Evolutionary conservation across 2,329 filamentous ascomycete species (phyloP).

Genomic region (Fusarium sacchari): DNA sequence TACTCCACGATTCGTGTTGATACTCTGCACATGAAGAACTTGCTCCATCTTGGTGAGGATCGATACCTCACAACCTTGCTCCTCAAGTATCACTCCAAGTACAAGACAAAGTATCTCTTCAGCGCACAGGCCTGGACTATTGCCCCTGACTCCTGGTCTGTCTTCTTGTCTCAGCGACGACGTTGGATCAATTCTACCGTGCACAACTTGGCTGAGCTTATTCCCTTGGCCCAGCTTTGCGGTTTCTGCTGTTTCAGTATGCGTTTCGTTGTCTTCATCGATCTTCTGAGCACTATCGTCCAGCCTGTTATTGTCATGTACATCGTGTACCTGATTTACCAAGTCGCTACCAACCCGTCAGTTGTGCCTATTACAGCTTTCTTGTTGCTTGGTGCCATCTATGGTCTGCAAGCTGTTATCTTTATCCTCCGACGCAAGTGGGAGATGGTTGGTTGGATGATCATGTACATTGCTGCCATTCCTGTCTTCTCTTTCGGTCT

Average conservation of each 20-base stretch:
- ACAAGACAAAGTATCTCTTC: constrained; percentile 98
- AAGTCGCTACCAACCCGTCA: constrained; percentile 68
- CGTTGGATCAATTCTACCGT: constrained; percentile 99
- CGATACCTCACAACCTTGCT: constrained; percentile 95
- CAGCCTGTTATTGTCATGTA: constrained; percentile 93
- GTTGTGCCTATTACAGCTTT: constrained; percentile 87
- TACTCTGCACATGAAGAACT: constrained; percentile 98
- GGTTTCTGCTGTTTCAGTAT: constrained; percentile 99
- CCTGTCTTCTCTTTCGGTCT: constrained; percentile 92
- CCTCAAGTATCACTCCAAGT: constrained; percentile 89
- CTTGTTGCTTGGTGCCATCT: constrained; percentile 91
- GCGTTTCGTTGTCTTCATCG: constrained; percentile 96
- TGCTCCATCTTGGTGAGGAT: constrained; percentile 96
- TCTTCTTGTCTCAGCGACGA: constrained; percentile 97
- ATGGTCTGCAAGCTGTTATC: constrained; percentile 95
- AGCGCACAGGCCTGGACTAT: constrained; percentile 95
- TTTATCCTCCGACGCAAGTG: constrained; percentile 97
- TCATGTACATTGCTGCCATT: constrained; percentile 91
- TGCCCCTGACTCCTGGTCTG: constrained; percentile 90
- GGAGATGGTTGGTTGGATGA: constrained; percentile 99
- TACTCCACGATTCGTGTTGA: constrained; percentile 96
- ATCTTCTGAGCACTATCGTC: constrained; percentile 89
- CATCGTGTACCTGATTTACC: constrained; percentile 87
- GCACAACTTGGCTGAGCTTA: constrained; percentile 95
- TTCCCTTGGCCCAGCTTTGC: constrained; percentile 91